These are phyloP conservation scores for Colletotrichum sp. DNA, from an alignment of 2,329 filamentous ascomycete genomes.

Conservation along the genomic window DNA sequence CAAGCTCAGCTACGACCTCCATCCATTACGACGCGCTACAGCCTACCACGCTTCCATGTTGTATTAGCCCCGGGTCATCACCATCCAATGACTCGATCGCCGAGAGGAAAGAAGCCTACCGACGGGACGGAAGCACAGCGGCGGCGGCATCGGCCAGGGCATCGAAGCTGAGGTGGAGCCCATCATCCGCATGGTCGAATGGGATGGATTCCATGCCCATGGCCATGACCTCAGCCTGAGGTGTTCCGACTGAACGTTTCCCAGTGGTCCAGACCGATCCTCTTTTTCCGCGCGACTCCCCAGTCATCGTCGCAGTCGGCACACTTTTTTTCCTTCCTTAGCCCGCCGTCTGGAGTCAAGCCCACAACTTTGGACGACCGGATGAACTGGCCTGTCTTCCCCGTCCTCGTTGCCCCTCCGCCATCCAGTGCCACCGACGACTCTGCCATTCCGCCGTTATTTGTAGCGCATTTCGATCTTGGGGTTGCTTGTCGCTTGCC, in stretches of 20 bases:
- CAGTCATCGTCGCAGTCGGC: background rate
- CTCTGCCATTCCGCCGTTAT: background rate
- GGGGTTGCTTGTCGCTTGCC: background rate
- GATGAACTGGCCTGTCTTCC: background rate
- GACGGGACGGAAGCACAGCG: background rate
- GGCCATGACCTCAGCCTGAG: conserved; percentile 5
- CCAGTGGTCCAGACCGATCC: background rate
- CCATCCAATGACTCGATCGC: conserved; percentile 1
- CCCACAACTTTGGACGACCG: conserved; percentile 1
- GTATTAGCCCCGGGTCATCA: background rate
- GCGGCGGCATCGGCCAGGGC: background rate
- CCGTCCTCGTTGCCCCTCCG: background rate
- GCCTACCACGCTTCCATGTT: background rate
- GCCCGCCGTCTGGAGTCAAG: conserved; percentile 2
- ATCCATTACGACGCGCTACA: background rate
- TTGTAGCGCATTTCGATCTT: background rate
- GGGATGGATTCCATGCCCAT: conserved; percentile 8
- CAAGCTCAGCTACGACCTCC: background rate
- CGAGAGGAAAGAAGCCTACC: background rate
- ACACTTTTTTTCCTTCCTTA: background rate
- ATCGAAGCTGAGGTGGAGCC: background rate
- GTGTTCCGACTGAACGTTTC: background rate
- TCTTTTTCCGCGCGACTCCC: background rate
- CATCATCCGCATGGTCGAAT: background rate
- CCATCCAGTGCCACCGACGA: background rate